Conservation (phyloP, 2,329 filamentous ascomycete genomes). For the Talaromyces funiculosus region DNA sequence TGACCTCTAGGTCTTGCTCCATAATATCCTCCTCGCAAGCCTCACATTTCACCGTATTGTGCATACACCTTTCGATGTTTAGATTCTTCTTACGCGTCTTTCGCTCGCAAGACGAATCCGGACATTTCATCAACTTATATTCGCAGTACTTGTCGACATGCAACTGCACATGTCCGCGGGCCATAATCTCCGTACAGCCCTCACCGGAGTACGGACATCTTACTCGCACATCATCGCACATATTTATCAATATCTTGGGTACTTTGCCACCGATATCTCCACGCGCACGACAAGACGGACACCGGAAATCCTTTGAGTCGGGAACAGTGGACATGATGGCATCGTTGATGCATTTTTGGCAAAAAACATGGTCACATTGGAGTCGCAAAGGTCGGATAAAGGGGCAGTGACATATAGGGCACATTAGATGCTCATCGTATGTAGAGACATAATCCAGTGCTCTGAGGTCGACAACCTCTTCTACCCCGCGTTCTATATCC, state of each 20-base stretch:
- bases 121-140: conserved; percentile 50
- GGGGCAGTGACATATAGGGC: conserved; percentile 59
- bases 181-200: conserved; percentile 50
- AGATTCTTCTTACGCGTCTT: conserved; percentile 52
- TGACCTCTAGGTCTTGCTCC: conserved; percentile 50
- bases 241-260: conserved; percentile 53
- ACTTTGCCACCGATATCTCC: conserved; percentile 39
- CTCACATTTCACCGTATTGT: conserved; percentile 48
- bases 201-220: conserved; percentile 52
- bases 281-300: conserved; percentile 53
- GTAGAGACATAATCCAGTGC: conserved; percentile 52
- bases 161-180: conserved; percentile 52
- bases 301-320: conserved; percentile 38
- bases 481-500: conserved; percentile 24
- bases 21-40: conserved; percentile 50
- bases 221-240: conserved; percentile 57
- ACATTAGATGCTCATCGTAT: conserved; percentile 57
- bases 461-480: conserved; percentile 48
- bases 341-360: conserved; percentile 51
- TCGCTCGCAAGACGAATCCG: conserved; percentile 45
- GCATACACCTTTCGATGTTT: conserved; percentile 49
- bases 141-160: conserved; percentile 58
- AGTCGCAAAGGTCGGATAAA: conserved; percentile 55
- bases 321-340: conserved; percentile 37
- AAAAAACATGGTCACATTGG: conserved; percentile 61